phyloP scores from a whole-genome alignment of 2,329 filamentous ascomycete species.

The Huntiella decipiens region DNA sequence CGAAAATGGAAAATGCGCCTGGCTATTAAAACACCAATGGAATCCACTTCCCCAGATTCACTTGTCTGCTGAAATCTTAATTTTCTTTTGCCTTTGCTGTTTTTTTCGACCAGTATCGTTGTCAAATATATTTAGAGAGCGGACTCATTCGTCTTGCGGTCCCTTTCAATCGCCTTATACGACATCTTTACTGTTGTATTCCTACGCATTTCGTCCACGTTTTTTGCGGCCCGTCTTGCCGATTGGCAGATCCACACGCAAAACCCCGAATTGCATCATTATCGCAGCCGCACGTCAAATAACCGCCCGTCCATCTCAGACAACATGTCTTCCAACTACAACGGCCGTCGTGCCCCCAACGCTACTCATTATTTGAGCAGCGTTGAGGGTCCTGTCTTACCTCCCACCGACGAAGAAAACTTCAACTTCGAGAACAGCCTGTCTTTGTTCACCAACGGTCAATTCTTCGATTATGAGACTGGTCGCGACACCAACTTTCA shows the following conservation, averaged over 20 bases:
- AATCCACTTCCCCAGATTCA: background rate
- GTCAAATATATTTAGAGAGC: background rate
- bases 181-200: background rate
- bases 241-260: background rate
- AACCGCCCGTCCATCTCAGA: background rate
- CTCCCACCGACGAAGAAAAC: slow-evolving; percentile 31
- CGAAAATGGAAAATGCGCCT: background rate
- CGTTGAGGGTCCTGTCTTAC: slow-evolving; percentile 52
- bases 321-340: slow-evolving; percentile 44
- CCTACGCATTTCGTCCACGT: background rate
- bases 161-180: background rate
- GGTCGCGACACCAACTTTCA: slow-evolving; percentile 40
- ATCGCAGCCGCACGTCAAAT: background rate
- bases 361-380: slow-evolving; percentile 80
- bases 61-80: background rate
- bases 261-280: background rate
- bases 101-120: background rate
- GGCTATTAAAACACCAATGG: background rate
- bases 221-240: background rate
- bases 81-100: background rate
- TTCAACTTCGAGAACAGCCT: slow-evolving; percentile 53
- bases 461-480: slow-evolving; percentile 63
- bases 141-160: background rate
- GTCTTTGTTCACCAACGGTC: slow-evolving; percentile 62
- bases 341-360: slow-evolving; percentile 62